These are phyloP conservation scores for Mortierella sp. DNA, from an alignment of 371 early-diverging fungal genomes.

Conservation along the genomic window DNA sequence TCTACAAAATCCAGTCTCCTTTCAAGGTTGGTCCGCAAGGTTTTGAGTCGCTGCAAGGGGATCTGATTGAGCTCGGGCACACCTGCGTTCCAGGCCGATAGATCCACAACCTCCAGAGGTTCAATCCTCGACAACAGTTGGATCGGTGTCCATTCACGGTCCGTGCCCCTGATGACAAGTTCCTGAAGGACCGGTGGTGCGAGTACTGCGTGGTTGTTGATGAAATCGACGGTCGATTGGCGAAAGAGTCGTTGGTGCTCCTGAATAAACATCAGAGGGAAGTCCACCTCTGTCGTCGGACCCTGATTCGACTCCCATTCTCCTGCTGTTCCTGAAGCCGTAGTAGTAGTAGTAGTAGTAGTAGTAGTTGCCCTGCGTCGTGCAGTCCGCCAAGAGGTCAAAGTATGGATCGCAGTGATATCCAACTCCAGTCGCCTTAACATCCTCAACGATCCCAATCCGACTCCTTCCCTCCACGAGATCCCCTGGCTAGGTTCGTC, in stretches of 20 bases:
- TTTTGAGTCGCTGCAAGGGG: slow-evolving; percentile 18
- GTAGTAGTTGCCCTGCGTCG: neutral
- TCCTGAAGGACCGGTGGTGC: slow-evolving; percentile 18
- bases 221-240: neutral
- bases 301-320: neutral
- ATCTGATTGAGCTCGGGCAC: slow-evolving; percentile 27
- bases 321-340: neutral
- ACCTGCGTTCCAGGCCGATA: slow-evolving; percentile 40
- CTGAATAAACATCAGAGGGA: slow-evolving; percentile 32
- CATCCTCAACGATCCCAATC: slow-evolving; percentile 16
- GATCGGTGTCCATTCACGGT: slow-evolving; percentile 21
- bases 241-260: slow-evolving; percentile 31
- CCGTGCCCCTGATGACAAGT: slow-evolving; percentile 27
- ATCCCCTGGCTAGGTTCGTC: neutral
- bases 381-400: neutral
- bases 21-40: slow-evolving; percentile 23
- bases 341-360: no score
- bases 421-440: slow-evolving; percentile 38
- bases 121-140: slow-evolving; percentile 21
- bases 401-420: slow-evolving; percentile 4
- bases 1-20: slow-evolving; percentile 16
- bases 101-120: slow-evolving; percentile 35
- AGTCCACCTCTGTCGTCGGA: neutral
- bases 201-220: neutral
- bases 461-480: slow-evolving; percentile 11